These are phyloP conservation scores for Scenedesmus sp. DNA, from an alignment of 163 green algal species.

Conservation along the genomic window DNA sequence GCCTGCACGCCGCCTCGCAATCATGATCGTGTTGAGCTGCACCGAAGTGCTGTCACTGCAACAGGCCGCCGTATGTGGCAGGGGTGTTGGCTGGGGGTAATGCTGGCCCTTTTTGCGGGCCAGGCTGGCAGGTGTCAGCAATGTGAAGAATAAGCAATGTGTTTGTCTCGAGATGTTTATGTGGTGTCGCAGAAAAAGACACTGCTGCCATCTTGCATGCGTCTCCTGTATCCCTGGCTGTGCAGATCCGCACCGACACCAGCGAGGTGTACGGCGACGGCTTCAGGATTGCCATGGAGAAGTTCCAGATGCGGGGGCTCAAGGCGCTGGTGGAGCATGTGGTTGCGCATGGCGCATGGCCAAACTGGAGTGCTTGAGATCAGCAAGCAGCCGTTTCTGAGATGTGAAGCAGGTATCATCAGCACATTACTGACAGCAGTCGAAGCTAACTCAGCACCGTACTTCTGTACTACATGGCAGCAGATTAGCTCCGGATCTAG, in stretches of 20 bases:
- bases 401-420: background rate
- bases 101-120: too few species aligned
- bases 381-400: background rate
- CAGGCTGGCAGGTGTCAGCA: too few species aligned
- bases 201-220: background rate
- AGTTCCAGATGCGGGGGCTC: slow-evolving; percentile 77
- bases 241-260: slow-evolving; percentile 29
- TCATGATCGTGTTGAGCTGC: too few species aligned
- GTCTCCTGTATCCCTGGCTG: background rate
- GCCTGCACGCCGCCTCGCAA: too few species aligned
- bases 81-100: too few species aligned
- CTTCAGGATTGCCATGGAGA: slow-evolving; percentile 81
- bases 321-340: slow-evolving; percentile 72
- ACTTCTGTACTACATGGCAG: background rate
- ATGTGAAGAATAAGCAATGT: too few species aligned
- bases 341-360: slow-evolving; percentile 15
- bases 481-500: background rate
- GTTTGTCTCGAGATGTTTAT: too few species aligned
- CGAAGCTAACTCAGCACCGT: background rate
- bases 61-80: too few species aligned
- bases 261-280: slow-evolving; percentile 80
- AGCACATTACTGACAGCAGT: background rate
- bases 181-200: too few species aligned
- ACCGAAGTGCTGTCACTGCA: too few species aligned
- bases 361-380: slow-evolving; percentile 17